Evolutionary conservation across 768 basidiomycete genomes (phyloP), one percentile per base, ranked within the genome.

Genomic region (Lactarius indigo): DNA sequence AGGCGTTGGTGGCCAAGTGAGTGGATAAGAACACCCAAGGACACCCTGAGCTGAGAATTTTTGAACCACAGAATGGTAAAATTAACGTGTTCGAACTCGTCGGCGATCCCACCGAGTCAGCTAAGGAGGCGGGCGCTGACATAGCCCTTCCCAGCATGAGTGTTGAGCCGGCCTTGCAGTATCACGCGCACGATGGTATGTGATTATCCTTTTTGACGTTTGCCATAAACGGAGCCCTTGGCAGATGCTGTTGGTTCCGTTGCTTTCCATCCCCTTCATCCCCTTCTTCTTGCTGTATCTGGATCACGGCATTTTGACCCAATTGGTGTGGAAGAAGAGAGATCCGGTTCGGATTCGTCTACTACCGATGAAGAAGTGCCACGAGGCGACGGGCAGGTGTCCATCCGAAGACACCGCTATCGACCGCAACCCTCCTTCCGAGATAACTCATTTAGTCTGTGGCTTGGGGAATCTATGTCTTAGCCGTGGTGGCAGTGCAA

Each of bases 171-270:
- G 57, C 65, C 3, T 65, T 83, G 50, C 68, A 75, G 37, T 89
- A 83, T 68, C 64, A 77, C 18, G 88, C 86, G 20, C 89, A 90
- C 66, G 70, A 76, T 6, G 90, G 90, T 89, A 65, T 15, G 81
- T 65, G 5, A 37, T 10, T 42, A 54, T 26, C 23, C 13, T 42
- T 58, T n/a, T 12, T 3, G 33, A 26, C 23, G 9, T 41, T 58
- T 33, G 41, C n/a, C 10, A 52, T 5, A 28, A 20, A 47, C 18
- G 26, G 28, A 30, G 52, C 26, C 41, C 18, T 35, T 5, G 54
- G 17, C 59, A 94, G 93, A 94, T 74, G 83, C 89, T 3, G 76
- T 94, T 9, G 88, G 91, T 1, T 87, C 88, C 1, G 86, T 90
- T 1, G 76, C 83, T 1, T 91, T 95, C 71, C 89, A 94, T 69